These are phyloP conservation scores for Kingdonia uniflora DNA, from an alignment of 164 flowering plant genomes.

Conservation along the genomic window DNA sequence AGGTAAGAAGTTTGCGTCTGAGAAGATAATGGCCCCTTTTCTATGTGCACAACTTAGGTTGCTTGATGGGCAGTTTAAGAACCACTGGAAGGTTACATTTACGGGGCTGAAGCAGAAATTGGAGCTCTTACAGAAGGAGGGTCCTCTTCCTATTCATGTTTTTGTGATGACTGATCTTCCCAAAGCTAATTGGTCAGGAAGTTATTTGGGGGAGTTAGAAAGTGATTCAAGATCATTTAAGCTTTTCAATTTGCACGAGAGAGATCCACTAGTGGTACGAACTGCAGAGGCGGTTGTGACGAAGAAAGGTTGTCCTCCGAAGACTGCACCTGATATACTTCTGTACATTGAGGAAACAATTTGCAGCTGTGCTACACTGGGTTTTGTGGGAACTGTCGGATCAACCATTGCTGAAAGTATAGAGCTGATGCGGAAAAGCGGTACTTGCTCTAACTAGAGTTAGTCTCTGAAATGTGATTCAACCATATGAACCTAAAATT, in stretches of 20 bases:
- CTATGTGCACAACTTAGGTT: slow-evolving; percentile 90
- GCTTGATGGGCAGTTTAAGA: slow-evolving; percentile 97
- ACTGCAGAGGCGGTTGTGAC: slow-evolving; percentile 41
- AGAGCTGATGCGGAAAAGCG: slow-evolving; percentile 58
- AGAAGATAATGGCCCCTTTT: slow-evolving; percentile 59
- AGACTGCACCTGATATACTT: slow-evolving; percentile 45
- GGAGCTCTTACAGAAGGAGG: slow-evolving; percentile 31
- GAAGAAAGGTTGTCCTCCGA: slow-evolving; percentile 22
- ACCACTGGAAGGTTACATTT: slow-evolving; percentile 79
- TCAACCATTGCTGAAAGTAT: slow-evolving; percentile 89
- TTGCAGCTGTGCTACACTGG: slow-evolving; percentile 90
- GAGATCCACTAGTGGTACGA: slow-evolving; percentile 39
- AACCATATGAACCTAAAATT: no score
- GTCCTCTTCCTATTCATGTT: slow-evolving; percentile 40
- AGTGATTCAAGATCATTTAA: slow-evolving; percentile 36
- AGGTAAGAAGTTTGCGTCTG: slow-evolving; percentile 43
- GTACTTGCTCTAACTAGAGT: slow-evolving; percentile 23
- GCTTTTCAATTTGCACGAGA: slow-evolving; percentile 38
- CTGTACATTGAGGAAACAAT: slow-evolving; percentile 68
- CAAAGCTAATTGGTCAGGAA: slow-evolving; percentile 63
- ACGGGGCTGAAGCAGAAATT: slow-evolving; percentile 40
- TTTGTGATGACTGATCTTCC: slow-evolving; percentile 99
- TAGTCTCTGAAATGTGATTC: neutral
- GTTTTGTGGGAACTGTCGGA: slow-evolving; percentile 92
- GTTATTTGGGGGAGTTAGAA: slow-evolving; percentile 67